A percentile compares a stretch with the other conserved stretches of the same genome.
phyloP scores from a whole-genome alignment of 2,329 filamentous ascomycete species.

The Alternaria solani region DNA sequence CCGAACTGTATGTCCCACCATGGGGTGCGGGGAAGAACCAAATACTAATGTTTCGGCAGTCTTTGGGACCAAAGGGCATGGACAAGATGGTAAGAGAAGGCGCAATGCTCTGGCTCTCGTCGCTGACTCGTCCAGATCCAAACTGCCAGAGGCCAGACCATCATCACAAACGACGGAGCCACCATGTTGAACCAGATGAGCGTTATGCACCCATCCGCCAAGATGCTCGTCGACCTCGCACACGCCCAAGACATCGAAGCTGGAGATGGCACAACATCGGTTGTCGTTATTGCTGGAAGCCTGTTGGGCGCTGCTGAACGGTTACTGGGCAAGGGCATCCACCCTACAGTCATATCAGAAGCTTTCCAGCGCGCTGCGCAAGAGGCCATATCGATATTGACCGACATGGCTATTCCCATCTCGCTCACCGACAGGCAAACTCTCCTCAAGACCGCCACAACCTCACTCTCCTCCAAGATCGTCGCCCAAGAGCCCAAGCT shows the following conservation, averaged over 20 bases:
- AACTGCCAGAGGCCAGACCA: constrained; percentile 93
- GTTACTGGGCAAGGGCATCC: constrained; percentile 86
- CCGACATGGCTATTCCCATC: constrained; percentile 96
- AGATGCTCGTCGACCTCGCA: constrained; percentile 98
- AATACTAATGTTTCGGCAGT: constrained; percentile 57
- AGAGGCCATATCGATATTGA: constrained; percentile 86
- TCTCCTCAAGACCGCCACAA: constrained; percentile 94
- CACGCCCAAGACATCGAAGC: constrained; percentile 98
- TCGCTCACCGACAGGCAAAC: constrained; percentile 85
- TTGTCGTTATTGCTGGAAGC: constrained; percentile 96
- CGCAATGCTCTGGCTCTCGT: not conserved
- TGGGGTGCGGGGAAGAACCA: constrained; percentile 28
- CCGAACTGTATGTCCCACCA: constrained; percentile 69
- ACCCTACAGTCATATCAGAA: constrained; percentile 97
- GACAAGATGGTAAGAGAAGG: constrained; percentile 79
- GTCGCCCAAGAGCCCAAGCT: constrained; percentile 97
- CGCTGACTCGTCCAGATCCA: constrained; percentile 68
- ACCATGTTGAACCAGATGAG: constrained; percentile 99
- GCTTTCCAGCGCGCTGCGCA: constrained; percentile 94
- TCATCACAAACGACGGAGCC: constrained; percentile 99
- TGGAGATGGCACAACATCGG: constrained; percentile 96
- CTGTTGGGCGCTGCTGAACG: constrained; percentile 92
- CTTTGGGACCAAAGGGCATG: constrained; percentile 95
- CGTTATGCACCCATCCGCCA: constrained; percentile 98
- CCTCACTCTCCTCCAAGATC: constrained; percentile 97